Evolutionary conservation across 2,329 filamentous ascomycete species (phyloP).

Genomic region (Arthrobotrys megalospora): DNA sequence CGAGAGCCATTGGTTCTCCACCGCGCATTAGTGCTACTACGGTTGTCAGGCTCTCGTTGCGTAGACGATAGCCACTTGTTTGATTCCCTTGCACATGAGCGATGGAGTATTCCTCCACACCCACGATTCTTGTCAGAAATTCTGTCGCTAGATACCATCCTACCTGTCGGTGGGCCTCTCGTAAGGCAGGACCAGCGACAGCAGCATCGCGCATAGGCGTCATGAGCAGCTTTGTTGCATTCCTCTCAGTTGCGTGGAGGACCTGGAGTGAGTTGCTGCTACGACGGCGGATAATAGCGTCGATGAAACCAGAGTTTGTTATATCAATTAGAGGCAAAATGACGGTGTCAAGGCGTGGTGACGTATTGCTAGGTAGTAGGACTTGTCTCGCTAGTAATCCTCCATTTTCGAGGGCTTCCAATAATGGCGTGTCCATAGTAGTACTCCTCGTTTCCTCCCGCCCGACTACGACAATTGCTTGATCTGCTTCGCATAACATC

Average conservation of each 20-base stretch:
- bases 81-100: slow-evolving; percentile 71
- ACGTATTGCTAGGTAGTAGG: slow-evolving; percentile 68
- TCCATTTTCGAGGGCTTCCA: slow-evolving; percentile 67
- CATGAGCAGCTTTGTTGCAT: slow-evolving; percentile 71
- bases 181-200: slow-evolving; percentile 69
- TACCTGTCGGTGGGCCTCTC: slow-evolving; percentile 70
- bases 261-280: slow-evolving; percentile 63
- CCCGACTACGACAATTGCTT: slow-evolving; percentile 74
- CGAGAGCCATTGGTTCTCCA: slow-evolving; percentile 75
- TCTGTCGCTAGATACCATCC: slow-evolving; percentile 73
- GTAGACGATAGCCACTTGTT: slow-evolving; percentile 70
- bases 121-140: slow-evolving; percentile 70
- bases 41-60: slow-evolving; percentile 70
- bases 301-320: slow-evolving; percentile 64
- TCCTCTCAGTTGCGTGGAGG: slow-evolving; percentile 67
- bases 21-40: slow-evolving; percentile 77
- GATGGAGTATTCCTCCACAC: slow-evolving; percentile 71
- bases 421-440: slow-evolving; percentile 65
- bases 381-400: slow-evolving; percentile 70
- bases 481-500: slow-evolving; percentile 73
- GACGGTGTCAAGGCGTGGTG: slow-evolving; percentile 68
- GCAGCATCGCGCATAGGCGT: slow-evolving; percentile 72
- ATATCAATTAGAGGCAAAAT: slow-evolving; percentile 69
- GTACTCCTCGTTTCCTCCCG: slow-evolving; percentile 70
- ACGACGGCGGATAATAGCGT: slow-evolving; percentile 62